phyloP scores from a whole-genome alignment of 2,329 filamentous ascomycete species.

The Diaporthe australafricana region DNA sequence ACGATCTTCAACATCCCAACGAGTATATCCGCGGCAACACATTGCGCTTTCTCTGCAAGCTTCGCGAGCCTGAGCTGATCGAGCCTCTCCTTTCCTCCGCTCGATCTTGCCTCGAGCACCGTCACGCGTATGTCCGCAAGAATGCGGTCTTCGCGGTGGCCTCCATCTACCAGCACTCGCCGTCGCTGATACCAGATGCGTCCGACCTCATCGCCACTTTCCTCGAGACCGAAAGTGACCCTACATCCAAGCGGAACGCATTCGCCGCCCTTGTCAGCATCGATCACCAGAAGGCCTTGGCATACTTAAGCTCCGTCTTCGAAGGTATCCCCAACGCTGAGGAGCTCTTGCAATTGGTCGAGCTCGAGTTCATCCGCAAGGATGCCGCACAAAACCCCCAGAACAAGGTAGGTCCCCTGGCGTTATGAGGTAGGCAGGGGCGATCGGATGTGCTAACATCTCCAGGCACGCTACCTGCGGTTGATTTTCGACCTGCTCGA shows the following conservation, averaged over 20 bases:
- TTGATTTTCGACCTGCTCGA: slow-evolving; percentile 97
- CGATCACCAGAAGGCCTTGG: slow-evolving; percentile 90
- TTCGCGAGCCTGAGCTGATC: slow-evolving; percentile 94
- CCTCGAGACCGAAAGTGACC: slow-evolving; percentile 89
- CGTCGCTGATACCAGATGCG: slow-evolving; percentile 92
- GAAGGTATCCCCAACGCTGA: slow-evolving; percentile 95
- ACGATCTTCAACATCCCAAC: slow-evolving; percentile 96
- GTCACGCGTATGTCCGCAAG: slow-evolving; percentile 97
- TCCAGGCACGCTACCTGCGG: slow-evolving; percentile 85
- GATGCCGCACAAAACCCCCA: slow-evolving; percentile 94
- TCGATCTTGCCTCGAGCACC: slow-evolving; percentile 91
- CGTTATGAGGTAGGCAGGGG: neutral
- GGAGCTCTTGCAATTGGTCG: slow-evolving; percentile 90
- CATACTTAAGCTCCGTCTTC: slow-evolving; percentile 89
- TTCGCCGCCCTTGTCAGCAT: slow-evolving; percentile 93
- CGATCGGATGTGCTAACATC: slow-evolving; percentile 43
- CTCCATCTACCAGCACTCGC: slow-evolving; percentile 91
- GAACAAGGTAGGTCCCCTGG: slow-evolving; percentile 77
- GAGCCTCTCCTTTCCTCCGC: slow-evolving; percentile 95
- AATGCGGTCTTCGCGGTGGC: slow-evolving; percentile 96
- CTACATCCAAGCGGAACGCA: slow-evolving; percentile 97
- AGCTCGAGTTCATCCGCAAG: slow-evolving; percentile 97
- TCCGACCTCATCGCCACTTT: slow-evolving; percentile 92
- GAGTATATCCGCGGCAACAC: slow-evolving; percentile 99
- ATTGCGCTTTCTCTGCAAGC: slow-evolving; percentile 96